Conservation (phyloP, 1,139 yeast species). For the Sugiyamaella novakii region DNA sequence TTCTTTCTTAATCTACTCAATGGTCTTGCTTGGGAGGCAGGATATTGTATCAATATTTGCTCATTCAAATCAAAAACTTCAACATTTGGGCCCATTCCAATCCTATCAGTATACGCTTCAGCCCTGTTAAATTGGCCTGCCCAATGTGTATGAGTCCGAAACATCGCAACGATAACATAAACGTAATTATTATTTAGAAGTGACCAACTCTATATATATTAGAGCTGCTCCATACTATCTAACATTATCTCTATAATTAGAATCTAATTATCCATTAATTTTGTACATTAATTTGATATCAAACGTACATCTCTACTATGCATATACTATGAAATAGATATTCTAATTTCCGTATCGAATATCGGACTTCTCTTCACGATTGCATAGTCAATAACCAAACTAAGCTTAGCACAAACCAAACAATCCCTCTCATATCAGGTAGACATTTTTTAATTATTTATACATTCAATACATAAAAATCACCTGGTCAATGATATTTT, state of each 20-base stretch:
- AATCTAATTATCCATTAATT: too few species aligned
- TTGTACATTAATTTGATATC: too few species aligned
- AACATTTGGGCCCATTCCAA: not conserved
- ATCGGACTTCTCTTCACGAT: too few species aligned
- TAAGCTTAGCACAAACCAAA: too few species aligned
- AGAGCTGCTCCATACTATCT: too few species aligned
- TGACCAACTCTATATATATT: constrained; percentile 4
- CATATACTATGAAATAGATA: too few species aligned
- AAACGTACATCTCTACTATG: too few species aligned
- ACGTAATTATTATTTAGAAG: too few species aligned
- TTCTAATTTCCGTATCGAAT: too few species aligned
- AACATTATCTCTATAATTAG: too few species aligned
- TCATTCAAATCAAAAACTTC: not conserved
- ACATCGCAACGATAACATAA: not conserved
- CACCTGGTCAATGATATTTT: constrained; percentile 13
- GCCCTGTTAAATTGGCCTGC: constrained; percentile 5
- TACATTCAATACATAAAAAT: constrained; percentile 19
- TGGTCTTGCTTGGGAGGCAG: constrained; percentile 3
- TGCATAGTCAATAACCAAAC: too few species aligned
- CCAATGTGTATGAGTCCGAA: constrained; percentile 16
- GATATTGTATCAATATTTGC: constrained; percentile 1
- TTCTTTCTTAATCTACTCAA: constrained; percentile 9
- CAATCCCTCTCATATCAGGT: too few species aligned
- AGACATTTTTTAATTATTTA: constrained; percentile 6
- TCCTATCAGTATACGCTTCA: constrained; percentile 8